Percentiles rank a stretch among this genome's conserved stretches.
phyloP scores from a whole-genome alignment of 164 flowering plant genomes.

The Umbilicus rupestris region DNA sequence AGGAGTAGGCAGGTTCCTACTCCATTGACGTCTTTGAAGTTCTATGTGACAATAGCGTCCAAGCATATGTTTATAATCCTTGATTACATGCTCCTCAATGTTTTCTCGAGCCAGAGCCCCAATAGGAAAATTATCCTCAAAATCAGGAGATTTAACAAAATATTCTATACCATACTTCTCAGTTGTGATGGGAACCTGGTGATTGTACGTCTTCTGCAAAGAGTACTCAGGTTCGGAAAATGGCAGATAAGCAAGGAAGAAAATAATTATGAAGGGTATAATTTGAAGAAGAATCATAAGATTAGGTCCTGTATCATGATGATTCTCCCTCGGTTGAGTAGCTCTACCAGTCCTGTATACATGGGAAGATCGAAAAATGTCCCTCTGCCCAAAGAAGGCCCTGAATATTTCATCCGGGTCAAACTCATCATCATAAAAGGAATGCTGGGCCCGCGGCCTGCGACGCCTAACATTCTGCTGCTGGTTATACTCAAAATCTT shows the following conservation, averaged over 20 bases:
- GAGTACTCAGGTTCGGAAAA: constrained; percentile 84
- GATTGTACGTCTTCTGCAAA: constrained; percentile 48
- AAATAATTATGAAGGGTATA: constrained; percentile 55
- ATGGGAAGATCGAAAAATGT: constrained; percentile 39
- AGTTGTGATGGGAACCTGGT: constrained; percentile 50
- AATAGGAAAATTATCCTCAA: constrained; percentile 55
- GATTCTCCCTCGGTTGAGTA: constrained; percentile 38
- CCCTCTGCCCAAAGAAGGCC: constrained; percentile 66
- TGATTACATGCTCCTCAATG: constrained; percentile 59
- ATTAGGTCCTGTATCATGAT: constrained; percentile 42
- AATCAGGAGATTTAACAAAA: constrained; percentile 66
- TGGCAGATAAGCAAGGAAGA: constrained; percentile 72
- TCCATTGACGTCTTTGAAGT: constrained; percentile 83
- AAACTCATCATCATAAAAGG: constrained; percentile 58
- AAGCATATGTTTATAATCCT: constrained; percentile 62
- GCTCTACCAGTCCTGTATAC: constrained; percentile 48
- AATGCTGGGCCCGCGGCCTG: constrained; percentile 35
- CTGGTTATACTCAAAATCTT: constrained; percentile 62
- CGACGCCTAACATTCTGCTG: constrained; percentile 50
- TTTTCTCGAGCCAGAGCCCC: constrained; percentile 50
- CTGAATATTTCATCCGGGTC: constrained; percentile 94
- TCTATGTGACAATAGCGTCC: constrained; percentile 78
- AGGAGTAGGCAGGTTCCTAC: constrained; percentile 69
- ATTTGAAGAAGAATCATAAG: constrained; percentile 56
- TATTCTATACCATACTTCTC: constrained; percentile 61